Evolutionary conservation across 1,284 basidiomycete species (phyloP), one percentile per base, ranked within the genome.

Genomic region (Ganoderma multipileum): DNA sequence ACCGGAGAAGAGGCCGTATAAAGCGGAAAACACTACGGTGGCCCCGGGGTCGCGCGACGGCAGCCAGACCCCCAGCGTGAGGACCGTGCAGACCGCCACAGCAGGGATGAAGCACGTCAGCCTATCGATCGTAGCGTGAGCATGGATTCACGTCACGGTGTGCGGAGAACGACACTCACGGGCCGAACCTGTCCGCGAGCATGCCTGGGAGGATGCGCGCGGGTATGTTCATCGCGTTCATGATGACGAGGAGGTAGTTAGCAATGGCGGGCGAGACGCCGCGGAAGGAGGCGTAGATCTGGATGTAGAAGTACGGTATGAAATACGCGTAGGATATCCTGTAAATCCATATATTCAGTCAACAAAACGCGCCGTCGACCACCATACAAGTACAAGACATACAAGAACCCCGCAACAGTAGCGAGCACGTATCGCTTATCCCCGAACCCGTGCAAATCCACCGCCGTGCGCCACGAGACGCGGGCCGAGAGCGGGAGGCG

Each of bases 221-320:
- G 11, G 69, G 72, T 1, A 73, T 63, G 55, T 71, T 71, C 58
- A 70, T 63, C 2, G 69, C 69, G n/a, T 73, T 73, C 52, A 73
- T 66, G 61, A 73, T 73, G 6, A 69, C 63, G 20, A 73, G 69
- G 18, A 73, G 68, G 57, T 69, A 69, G 33, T 67, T 71, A 0
- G 69, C 60, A 14, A 73, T 68, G 41, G 63, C 42, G 8, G 72
- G 64, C 8, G 64, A 23, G 3, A 73, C 72, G 0, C 68, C 68
- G n/a, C 69, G 69, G 63, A 69, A 73, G 66, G 69, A 66, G 11
- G 69, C 72, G 60, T 73, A 73, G 30, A 73, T 71, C 58, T 71
- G 68, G 41, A 73, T 69, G 63, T 73, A 73, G 41, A 73, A 67
- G 55, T 71, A 78, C 87, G 91, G 14, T 89, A 77, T 61, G 87